A percentile compares a stretch with the other conserved stretches of the same genome.
These are phyloP conservation scores for Thalassiosira mediterranea DNA, from an alignment of 352 stramenopile genomes.

Conservation along the genomic window DNA sequence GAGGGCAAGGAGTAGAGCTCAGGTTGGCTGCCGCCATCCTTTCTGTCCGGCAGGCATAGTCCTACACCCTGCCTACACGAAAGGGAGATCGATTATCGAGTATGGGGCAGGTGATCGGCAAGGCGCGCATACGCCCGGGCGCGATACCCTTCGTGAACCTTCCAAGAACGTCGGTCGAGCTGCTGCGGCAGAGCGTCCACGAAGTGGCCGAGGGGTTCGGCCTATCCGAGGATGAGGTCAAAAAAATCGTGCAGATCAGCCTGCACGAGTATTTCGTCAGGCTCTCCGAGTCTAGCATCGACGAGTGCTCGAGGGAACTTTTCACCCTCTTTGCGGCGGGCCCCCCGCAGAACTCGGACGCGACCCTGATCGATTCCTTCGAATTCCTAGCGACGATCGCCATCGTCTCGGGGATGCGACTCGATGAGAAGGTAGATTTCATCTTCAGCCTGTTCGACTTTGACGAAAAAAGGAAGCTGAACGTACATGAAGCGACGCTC, in stretches of 20 bases:
- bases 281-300: slow-evolving; percentile 24
- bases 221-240: slow-evolving; percentile 18
- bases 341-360: neutral
- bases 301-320: slow-evolving; percentile 15
- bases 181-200: slow-evolving; percentile 14
- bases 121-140: slow-evolving; percentile 13
- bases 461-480: slow-evolving; percentile 32
- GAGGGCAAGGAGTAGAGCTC: no score
- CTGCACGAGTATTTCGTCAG: slow-evolving; percentile 24
- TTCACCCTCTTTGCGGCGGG: slow-evolving; percentile 31
- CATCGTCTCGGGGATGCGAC: slow-evolving; percentile 36
- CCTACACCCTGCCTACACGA: no score
- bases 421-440: slow-evolving; percentile 46
- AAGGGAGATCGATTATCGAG: no score
- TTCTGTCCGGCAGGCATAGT: no score
- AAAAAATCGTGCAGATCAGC: slow-evolving; percentile 23
- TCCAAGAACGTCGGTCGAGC: slow-evolving; percentile 14
- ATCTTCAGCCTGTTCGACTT: slow-evolving; percentile 54
- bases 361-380: slow-evolving; percentile 42
- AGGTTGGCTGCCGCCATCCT: no score
- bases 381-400: slow-evolving; percentile 42
- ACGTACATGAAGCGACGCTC: slow-evolving; percentile 37
- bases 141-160: slow-evolving; percentile 38
- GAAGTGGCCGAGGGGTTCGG: slow-evolving; percentile 36
- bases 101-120: slow-evolving; percentile 43